phyloP scores from a whole-genome alignment of 2,329 filamentous ascomycete genomes.

The Fusarium brevicatenulatum region DNA sequence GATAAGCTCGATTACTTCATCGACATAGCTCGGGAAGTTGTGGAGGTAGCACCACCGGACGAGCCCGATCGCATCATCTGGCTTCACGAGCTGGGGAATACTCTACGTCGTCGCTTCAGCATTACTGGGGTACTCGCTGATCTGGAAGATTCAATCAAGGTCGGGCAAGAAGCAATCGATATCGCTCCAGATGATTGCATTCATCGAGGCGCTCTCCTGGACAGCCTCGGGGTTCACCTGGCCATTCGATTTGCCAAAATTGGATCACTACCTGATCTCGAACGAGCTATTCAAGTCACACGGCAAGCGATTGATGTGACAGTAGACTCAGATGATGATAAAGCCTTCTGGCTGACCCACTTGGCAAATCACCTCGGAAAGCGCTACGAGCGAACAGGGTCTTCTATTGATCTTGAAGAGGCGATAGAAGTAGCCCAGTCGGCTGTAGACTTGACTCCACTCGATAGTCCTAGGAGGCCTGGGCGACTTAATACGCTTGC shows the following conservation, averaged over 20 bases:
- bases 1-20: not conserved
- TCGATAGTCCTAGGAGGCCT: accelerated
- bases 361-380: not conserved
- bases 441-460: accelerated
- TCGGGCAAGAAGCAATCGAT: not conserved
- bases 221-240: not conserved
- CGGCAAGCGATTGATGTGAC: not conserved
- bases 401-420: not conserved
- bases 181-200: not conserved
- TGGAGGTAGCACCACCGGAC: not conserved
- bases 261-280: not conserved
- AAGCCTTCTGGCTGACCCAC: accelerated
- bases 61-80: not conserved
- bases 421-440: not conserved
- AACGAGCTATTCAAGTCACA: not conserved
- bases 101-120: not conserved
- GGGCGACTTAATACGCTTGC: not conserved
- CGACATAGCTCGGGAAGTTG: not conserved
- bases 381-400: not conserved
- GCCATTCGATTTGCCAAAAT: not conserved
- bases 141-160: accelerated
- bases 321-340: not conserved
- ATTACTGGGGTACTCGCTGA: not conserved
- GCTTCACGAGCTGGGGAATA: not conserved
- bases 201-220: not conserved